Evolutionary conservation across 2,329 filamentous ascomycete genomes (phyloP), one percentile per base, ranked within the genome.

Genomic region (Hymenoscyphus fructigenus): DNA sequence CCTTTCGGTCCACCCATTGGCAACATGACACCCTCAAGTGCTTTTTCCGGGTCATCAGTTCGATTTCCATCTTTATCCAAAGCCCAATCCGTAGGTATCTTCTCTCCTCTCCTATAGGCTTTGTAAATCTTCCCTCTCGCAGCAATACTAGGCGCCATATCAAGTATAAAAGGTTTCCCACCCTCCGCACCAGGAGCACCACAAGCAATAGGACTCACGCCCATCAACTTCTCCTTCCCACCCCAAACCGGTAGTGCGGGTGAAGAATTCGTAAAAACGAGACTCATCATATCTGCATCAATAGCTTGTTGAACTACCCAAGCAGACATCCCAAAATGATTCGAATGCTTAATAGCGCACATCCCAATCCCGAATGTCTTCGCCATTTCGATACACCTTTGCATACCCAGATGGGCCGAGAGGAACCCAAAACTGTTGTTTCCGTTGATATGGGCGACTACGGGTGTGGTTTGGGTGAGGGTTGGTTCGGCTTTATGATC

Each of bases 1-100:
- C 92, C 92, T 76, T 95, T 95, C 0, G 91, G 91, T 0, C 92
- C 91, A 2, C 91, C 91, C 89, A 95, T 93, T 0, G 91, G 91
- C 23, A 94, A 78, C 91, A 95, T 94, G 3, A 93, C 90, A 0
- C 91, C 91, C 38, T 86, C 85, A 10, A 95, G 78, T 0, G 91
- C 92, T 23, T 82, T 82, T 0, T 82, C 84, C 0, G 92, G 91
- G 70, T 95, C 90, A 63, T 90, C 85, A 0, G 91, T 92, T n/a
- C 78, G 82, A 14, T 80, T 79, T 0, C 91, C 91, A 17, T 93
- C 84, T 0, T 79, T 81, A 75, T 94, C 91, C 6, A 94, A 79
- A 0, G 91, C 91, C 91, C 91, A 95, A 70, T 89, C 88, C 0
- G 77, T 63, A 0, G 88, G 89, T n/a, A 91, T 91, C 78, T 85